These are phyloP conservation scores for Coemansia sp. DNA, from an alignment of 192 early-diverging fungal genomes.

Conservation along the genomic window DNA sequence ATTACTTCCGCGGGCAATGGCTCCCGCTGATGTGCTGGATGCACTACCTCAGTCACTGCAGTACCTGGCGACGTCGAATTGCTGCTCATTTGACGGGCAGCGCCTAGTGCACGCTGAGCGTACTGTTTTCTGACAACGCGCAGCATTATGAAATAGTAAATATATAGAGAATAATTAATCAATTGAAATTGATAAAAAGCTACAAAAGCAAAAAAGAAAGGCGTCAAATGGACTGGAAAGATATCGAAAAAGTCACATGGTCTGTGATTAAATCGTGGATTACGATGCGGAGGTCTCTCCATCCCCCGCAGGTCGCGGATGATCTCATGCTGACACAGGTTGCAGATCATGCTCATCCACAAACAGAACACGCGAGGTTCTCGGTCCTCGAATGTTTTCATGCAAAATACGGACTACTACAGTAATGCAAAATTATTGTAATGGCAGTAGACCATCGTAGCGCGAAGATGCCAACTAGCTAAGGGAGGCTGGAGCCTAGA, in stretches of 20 bases:
- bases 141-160: neutral
- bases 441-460: neutral
- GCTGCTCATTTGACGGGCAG: conserved; percentile 14
- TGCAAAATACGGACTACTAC: neutral
- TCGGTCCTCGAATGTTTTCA: neutral
- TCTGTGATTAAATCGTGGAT: neutral
- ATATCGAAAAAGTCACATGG: conserved; percentile 2
- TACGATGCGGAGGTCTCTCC: neutral
- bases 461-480: neutral
- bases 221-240: neutral
- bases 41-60: conserved; percentile 23
- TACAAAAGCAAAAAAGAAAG: neutral
- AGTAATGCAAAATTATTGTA: neutral
- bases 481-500: neutral
- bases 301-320: neutral
- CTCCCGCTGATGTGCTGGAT: conserved; percentile 54
- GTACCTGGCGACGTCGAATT: conserved; percentile 1
- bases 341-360: neutral
- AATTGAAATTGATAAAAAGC: neutral
- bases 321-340: neutral
- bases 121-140: conserved; percentile 3
- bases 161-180: neutral
- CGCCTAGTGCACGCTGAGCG: conserved; percentile 1
- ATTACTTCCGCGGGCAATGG: conserved; percentile 46
- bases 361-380: neutral